Percentiles rank a stretch among this genome's conserved stretches.
Evolutionary conservation across 257 asterid species (phyloP).

Genomic region (Solanum peruvianum): DNA sequence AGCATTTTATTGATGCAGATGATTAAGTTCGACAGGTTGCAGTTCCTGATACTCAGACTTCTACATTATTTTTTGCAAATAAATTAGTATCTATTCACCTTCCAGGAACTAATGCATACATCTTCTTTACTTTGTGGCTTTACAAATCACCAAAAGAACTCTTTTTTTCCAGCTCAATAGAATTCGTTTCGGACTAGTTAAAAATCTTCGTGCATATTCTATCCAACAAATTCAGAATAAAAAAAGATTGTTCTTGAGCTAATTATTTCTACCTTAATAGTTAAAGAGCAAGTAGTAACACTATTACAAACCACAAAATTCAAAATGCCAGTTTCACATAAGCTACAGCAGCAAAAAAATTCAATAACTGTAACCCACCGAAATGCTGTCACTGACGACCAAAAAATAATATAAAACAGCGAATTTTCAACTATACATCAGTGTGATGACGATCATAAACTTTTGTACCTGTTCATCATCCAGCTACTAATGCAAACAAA

Average conservation of each 20-base stretch:
- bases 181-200: neutral
- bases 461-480: neutral
- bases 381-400: conserved; percentile 6
- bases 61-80: neutral
- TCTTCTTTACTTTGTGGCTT: neutral
- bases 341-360: neutral
- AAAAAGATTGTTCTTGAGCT: neutral
- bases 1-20: neutral
- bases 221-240: neutral
- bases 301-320: neutral
- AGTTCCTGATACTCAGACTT: neutral
- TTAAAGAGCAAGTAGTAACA: neutral
- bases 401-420: conserved; percentile 18
- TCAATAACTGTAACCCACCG: neutral
- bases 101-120: neutral
- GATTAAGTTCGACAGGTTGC: neutral
- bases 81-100: neutral
- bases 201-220: neutral
- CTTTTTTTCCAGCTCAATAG: neutral
- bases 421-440: conserved; percentile 12
- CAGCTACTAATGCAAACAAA: neutral
- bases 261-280: neutral
- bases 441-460: conserved; percentile 25
- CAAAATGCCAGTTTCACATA: neutral
- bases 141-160: neutral